phyloP scores from a whole-genome alignment of 1,284 basidiomycete genomes.

The Ganoderma sinense region DNA sequence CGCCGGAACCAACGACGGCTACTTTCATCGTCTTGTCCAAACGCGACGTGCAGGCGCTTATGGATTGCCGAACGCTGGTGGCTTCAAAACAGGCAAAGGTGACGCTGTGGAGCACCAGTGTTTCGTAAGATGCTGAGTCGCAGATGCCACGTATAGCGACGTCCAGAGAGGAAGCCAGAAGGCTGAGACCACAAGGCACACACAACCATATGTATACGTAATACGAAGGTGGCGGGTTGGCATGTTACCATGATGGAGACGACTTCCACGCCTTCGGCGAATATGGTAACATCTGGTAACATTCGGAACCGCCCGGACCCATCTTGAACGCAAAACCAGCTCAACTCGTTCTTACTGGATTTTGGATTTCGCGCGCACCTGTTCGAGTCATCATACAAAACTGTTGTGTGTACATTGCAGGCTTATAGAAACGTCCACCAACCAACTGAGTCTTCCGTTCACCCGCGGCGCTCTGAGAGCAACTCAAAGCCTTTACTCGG shows the following conservation, averaged over 20 bases:
- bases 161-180: not conserved
- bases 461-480: too few relatives aligned
- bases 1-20: conserved; percentile 83
- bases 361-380: not conserved
- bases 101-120: not conserved
- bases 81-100: not conserved
- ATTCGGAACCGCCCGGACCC: not conserved
- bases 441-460: not conserved
- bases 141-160: not conserved
- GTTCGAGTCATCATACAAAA: not conserved
- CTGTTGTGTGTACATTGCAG: not conserved
- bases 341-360: not conserved
- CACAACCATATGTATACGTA: not conserved
- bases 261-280: not conserved
- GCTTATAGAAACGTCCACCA: not conserved
- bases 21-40: conserved; percentile 57
- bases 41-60: not conserved
- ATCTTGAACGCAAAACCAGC: not conserved
- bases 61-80: not conserved
- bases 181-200: not conserved
- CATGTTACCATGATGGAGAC: conserved; percentile 10
- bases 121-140: not conserved
- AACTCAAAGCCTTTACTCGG: conserved; percentile 10
- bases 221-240: conserved; percentile 1
- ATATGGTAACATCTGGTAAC: not conserved